Conservation (phyloP, 2,329 filamentous ascomycete genomes). For the Geoglossum cookeanum region DNA sequence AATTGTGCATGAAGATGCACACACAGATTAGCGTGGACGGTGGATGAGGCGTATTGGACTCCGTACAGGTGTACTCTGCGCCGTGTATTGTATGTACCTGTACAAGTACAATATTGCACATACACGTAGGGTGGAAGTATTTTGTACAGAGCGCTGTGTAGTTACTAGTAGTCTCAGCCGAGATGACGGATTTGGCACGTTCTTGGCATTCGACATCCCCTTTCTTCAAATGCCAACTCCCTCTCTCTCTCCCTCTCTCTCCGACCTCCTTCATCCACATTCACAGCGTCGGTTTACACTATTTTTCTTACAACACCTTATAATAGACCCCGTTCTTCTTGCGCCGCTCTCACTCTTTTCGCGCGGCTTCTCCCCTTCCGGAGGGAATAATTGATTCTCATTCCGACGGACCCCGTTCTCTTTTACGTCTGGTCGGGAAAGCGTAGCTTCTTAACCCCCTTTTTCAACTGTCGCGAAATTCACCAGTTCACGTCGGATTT, state of each 20-base stretch:
- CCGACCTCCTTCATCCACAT: not conserved
- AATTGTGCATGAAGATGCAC: too few relatives aligned
- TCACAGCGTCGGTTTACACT: not conserved
- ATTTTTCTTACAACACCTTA: conserved; percentile 1
- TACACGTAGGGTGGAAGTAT: too few relatives aligned
- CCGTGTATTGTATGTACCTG: too few relatives aligned
- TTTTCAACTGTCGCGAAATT: not conserved
- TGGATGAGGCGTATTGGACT: too few relatives aligned
- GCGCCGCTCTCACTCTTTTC: conserved; percentile 2
- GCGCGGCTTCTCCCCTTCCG: not conserved
- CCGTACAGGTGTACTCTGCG: too few relatives aligned
- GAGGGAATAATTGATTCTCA: not conserved
- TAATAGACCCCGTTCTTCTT: not conserved
- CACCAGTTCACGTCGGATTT: not conserved
- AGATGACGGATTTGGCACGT: not conserved
- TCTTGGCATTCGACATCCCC: not conserved
- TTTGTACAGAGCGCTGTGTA: too few relatives aligned
- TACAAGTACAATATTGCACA: too few relatives aligned
- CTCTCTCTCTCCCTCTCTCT: not conserved
- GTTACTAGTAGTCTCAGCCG: not conserved
- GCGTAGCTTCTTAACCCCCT: not conserved
- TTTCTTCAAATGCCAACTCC: not conserved
- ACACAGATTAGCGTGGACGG: too few relatives aligned
- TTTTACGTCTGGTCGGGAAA: not conserved
- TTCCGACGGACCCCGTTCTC: not conserved